phyloP scores from a whole-genome alignment of 2,329 filamentous ascomycete species.

The Leptodontidium sp. region DNA sequence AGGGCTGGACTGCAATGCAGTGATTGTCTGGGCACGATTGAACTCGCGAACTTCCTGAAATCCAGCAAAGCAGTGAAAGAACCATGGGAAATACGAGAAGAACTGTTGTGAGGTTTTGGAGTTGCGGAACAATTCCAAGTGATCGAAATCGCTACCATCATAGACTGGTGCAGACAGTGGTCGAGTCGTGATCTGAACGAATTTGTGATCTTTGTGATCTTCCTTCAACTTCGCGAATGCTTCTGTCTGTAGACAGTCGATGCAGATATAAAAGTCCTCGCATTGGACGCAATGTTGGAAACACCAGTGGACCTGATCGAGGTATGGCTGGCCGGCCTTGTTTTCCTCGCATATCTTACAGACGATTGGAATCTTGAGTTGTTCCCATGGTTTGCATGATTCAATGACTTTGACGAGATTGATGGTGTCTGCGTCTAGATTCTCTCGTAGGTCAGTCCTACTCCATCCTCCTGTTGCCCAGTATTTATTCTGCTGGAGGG shows the following conservation, averaged over 20 bases:
- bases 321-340: constrained; percentile 1
- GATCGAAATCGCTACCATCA: neutral
- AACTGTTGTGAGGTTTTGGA: constrained; percentile 8
- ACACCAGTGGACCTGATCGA: constrained; percentile 3
- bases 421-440: neutral
- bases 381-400: constrained; percentile 11
- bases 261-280: constrained; percentile 6
- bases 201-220: constrained; percentile 7
- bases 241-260: neutral
- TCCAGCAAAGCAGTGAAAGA: constrained; percentile 7
- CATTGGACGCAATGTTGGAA: constrained; percentile 9
- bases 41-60: constrained; percentile 2
- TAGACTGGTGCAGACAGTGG: neutral
- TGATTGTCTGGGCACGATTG: constrained; percentile 5
- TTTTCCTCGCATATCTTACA: constrained; percentile 5
- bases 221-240: neutral
- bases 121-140: constrained; percentile 1
- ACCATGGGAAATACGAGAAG: constrained; percentile 14
- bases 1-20: neutral
- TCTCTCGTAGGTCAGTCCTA: neutral
- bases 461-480: constrained; percentile 12
- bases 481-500: constrained; percentile 9
- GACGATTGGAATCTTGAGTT: constrained; percentile 11
- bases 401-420: neutral
- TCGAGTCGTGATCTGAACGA: constrained; percentile 3